A percentile compares a stretch with the other conserved stretches of the same genome.
Evolutionary conservation across 257 asterid species (phyloP).

Genomic region (Solanum ossicruentum): DNA sequence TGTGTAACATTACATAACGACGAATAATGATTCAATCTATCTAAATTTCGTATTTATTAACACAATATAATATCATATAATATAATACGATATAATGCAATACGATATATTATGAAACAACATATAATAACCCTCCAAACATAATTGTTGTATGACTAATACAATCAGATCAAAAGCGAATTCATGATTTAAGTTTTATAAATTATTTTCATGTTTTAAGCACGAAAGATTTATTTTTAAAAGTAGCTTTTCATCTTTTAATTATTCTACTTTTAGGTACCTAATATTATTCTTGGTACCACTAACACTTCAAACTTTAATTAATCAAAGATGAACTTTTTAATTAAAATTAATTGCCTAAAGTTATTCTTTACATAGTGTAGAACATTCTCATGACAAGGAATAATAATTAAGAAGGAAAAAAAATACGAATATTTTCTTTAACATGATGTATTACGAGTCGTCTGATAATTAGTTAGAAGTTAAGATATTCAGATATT

Average conservation of each 20-base stretch:
- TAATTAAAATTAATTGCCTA: background rate
- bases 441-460: background rate
- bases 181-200: too few species aligned
- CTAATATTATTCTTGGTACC: background rate
- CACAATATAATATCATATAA: too few species aligned
- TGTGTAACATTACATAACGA: too few species aligned
- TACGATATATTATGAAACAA: too few species aligned
- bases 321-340: background rate
- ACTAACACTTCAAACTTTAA: background rate
- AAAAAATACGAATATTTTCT: background rate
- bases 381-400: background rate
- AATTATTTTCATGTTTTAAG: background rate
- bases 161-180: too few species aligned
- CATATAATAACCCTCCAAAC: too few species aligned
- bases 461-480: background rate
- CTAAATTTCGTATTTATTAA: too few species aligned
- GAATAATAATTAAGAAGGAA: background rate
- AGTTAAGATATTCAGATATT: background rate
- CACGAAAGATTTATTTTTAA: background rate
- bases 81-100: too few species aligned
- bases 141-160: too few species aligned
- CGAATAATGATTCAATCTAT: too few species aligned
- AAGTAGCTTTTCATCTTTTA: background rate
- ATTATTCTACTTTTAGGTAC: background rate
- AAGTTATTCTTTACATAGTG: background rate